Conservation (phyloP, 106 monocot species). For the Acorus calamus region DNA sequence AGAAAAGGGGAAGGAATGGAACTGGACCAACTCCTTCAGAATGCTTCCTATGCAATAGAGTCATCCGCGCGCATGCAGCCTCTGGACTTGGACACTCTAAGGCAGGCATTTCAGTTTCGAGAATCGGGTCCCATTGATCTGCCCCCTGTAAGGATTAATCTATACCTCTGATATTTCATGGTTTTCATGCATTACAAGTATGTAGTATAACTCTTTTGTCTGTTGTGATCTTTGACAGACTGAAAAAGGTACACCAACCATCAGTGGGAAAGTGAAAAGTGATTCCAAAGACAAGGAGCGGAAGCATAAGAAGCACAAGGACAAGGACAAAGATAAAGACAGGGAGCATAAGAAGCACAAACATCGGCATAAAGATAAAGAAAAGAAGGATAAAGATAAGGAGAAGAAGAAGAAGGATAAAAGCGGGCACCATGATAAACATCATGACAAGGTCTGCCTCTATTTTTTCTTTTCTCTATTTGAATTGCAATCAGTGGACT, state of each 20-base stretch:
- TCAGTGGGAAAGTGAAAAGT: conserved; percentile 55
- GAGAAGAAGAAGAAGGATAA: conserved; percentile 76
- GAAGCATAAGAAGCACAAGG: conserved; percentile 91
- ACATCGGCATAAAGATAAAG: conserved; percentile 73
- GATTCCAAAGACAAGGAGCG: conserved; percentile 67
- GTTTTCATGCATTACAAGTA: conserved; percentile 3
- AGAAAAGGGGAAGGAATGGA: conserved; percentile 95
- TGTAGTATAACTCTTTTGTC: background rate
- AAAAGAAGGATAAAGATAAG: conserved; percentile 77
- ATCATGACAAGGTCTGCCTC: conserved; percentile 63
- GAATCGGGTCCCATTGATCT: conserved; percentile 73
- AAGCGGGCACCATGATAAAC: conserved; percentile 58
- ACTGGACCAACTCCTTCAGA: conserved; percentile 73
- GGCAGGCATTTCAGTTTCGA: conserved; percentile 79
- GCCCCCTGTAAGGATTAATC: conserved; percentile 52
- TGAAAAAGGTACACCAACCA: conserved; percentile 69
- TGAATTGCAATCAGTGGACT: too few relatives aligned
- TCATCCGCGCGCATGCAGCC: conserved; percentile 55
- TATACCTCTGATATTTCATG: conserved; percentile 4
- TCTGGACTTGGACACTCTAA: conserved; percentile 68
- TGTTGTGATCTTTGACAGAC: conserved; percentile 22
- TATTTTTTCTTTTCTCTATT: too few relatives aligned
- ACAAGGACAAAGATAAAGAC: conserved; percentile 73
- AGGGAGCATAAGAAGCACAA: conserved; percentile 95
- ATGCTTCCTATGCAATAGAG: conserved; percentile 51